Base-by-base conservation (phyloP, 176 grass and related monocot genomes). In the Chrysopogon serrulatus region DNA sequence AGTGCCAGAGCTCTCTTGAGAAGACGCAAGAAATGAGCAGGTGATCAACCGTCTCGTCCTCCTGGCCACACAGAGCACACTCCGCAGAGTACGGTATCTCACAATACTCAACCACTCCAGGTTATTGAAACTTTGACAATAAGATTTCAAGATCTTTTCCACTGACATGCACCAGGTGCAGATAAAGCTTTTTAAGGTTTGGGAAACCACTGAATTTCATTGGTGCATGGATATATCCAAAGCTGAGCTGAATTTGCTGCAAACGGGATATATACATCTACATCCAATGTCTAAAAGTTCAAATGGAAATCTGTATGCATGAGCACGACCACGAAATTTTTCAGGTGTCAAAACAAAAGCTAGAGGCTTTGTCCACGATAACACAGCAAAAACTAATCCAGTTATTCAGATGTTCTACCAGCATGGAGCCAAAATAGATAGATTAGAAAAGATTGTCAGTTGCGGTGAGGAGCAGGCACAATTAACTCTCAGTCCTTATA, bases 301-400 rank as follows among this genome's bases (percentile, higher is more conserved):
- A 21, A 76, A 57, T 13, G 73, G 73, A 6, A 71, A 76, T 4
- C 48, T 19, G 26, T 48, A 49, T 6, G n/a, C n/a, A n/a, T n/a
- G n/a, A n/a, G n/a, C n/a, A n/a, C n/a, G n/a, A n/a, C n/a, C n/a
- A n/a, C n/a, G n/a, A n/a, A n/a, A n/a, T n/a, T n/a, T n/a, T n/a
- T n/a, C n/a, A n/a, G 44, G 44, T 12, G 27, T 32, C 23, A 75
- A 3, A 75, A 54, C 72, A 35, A 75, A 23, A 21, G 44, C 17
- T 54, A 75, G 72, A 54, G 21, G 21, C 7, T 75, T 75, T 2
- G 45, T 53, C 8, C 18, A 5, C 16, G 72, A 53, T 21, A 17
- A 19, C 23, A 4, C 72, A 75, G 72, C 47, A 75, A 75, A 75
- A 11, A 16, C n/a, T 74, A 74, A 75, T 47, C 72, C 72, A 75